A percentile compares a stretch with the other conserved stretches of the same genome.
phyloP scores from a whole-genome alignment of 2,329 filamentous ascomycete species.

The Penicillium sp. region DNA sequence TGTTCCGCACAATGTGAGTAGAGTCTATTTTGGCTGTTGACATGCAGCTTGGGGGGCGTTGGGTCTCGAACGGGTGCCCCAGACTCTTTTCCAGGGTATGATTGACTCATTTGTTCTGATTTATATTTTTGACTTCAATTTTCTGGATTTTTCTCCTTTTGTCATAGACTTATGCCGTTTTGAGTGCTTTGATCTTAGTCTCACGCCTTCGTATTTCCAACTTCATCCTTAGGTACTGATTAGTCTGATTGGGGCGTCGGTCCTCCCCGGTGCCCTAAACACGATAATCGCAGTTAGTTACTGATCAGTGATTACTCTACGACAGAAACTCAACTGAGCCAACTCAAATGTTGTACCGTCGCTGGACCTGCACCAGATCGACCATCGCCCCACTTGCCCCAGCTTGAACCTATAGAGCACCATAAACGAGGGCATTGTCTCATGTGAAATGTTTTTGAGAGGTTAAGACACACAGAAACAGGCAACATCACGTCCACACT shows the following conservation, averaged over 20 bases:
- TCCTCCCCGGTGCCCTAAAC: not conserved
- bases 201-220: not conserved
- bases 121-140: not conserved
- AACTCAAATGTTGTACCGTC: not conserved
- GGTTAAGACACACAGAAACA: slow-evolving; percentile 1
- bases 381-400: slow-evolving; percentile 6
- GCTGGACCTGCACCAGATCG: slow-evolving; percentile 5
- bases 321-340: not conserved
- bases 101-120: not conserved
- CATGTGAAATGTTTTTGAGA: not conserved
- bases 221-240: not conserved
- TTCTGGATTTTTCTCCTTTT: not conserved
- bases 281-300: no score
- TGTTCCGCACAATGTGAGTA: slow-evolving; percentile 30
- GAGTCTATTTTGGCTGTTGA: slow-evolving; percentile 25
- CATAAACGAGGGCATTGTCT: not conserved
- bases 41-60: slow-evolving; percentile 21
- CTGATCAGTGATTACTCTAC: no score
- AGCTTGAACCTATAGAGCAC: not conserved
- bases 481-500: not conserved
- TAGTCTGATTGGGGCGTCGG: not conserved
- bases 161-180: not conserved
- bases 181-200: not conserved
- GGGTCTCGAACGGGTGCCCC: not conserved
- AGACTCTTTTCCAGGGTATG: not conserved